These are phyloP conservation scores for Avena insularis DNA, from an alignment of 176 grass and related monocot genomes.

Conservation along the genomic window DNA sequence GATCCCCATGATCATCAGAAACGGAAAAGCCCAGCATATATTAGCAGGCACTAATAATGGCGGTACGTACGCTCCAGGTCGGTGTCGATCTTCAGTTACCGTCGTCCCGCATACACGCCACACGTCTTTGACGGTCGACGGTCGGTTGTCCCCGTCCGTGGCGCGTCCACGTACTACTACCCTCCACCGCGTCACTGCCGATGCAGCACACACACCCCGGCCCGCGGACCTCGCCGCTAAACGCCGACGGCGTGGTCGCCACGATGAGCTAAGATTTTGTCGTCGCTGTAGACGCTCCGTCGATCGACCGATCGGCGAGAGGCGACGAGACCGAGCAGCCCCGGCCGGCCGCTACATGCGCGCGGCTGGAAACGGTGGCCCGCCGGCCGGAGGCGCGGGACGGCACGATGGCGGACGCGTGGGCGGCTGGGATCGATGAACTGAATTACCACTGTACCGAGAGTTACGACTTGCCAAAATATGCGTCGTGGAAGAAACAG, in stretches of 20 bases:
- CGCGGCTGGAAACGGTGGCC: not conserved
- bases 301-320: not conserved
- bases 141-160: not conserved
- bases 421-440: not conserved
- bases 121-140: not conserved
- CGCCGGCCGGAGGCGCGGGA: not conserved
- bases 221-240: constrained; percentile 7
- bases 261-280: not conserved
- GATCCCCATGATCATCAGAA: not conserved
- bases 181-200: not conserved
- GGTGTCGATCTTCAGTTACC: not conserved
- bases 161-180: not conserved
- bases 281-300: not conserved
- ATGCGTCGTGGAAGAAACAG: too few relatives aligned
- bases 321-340: not conserved
- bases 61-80: not conserved
- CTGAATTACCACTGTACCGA: not conserved
- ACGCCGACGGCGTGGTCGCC: not conserved
- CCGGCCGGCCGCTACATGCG: not conserved
- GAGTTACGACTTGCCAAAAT: not conserved
- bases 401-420: not conserved
- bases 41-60: not conserved
- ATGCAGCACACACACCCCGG: not conserved
- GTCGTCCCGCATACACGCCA: not conserved
- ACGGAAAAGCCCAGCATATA: not conserved